These are phyloP conservation scores for Pseudevernia furfuracea DNA, from an alignment of 495 filamentous ascomycete species.

Conservation along the genomic window DNA sequence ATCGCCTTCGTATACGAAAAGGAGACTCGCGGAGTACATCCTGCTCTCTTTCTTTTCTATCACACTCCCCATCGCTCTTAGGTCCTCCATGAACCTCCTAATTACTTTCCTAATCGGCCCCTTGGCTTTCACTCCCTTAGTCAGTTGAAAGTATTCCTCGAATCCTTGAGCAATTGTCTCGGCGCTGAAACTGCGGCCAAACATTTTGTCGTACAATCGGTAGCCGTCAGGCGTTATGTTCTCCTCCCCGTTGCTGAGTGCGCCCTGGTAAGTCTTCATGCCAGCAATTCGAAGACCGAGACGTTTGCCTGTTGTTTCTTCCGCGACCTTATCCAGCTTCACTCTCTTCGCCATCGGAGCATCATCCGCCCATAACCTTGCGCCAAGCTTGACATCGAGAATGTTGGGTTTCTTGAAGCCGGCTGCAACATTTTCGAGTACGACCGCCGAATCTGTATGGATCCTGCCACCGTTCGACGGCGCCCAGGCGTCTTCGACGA, in stretches of 20 bases:
- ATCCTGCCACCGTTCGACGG: constrained; percentile 51
- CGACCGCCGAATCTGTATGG: constrained; percentile 68
- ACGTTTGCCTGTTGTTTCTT: constrained; percentile 69
- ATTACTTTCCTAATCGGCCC: constrained; percentile 41
- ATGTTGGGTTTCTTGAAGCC: constrained; percentile 84
- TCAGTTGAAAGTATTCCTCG: constrained; percentile 61
- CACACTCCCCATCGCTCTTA: constrained; percentile 54
- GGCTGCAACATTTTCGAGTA: constrained; percentile 76
- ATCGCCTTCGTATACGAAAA: constrained; percentile 92
- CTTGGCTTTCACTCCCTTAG: constrained; percentile 49
- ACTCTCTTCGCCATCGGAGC: constrained; percentile 67
- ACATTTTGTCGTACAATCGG: constrained; percentile 77
- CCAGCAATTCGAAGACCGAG: constrained; percentile 86
- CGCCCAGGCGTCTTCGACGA: constrained; percentile 36
- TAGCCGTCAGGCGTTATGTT: constrained; percentile 49
- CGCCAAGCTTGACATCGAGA: constrained; percentile 88
- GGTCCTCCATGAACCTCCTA: constrained; percentile 56
- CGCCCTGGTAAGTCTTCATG: constrained; percentile 83
- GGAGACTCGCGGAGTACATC: constrained; percentile 87
- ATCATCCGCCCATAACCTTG: constrained; percentile 76
- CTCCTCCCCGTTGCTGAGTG: constrained; percentile 33
- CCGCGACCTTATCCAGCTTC: constrained; percentile 70
- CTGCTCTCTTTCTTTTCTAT: constrained; percentile 73
- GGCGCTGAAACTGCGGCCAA: constrained; percentile 66
- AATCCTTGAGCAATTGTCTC: constrained; percentile 70